Evolutionary conservation across 2,329 filamentous ascomycete species (phyloP).

Genomic region (Magnaporthiopsis rhizophila): DNA sequence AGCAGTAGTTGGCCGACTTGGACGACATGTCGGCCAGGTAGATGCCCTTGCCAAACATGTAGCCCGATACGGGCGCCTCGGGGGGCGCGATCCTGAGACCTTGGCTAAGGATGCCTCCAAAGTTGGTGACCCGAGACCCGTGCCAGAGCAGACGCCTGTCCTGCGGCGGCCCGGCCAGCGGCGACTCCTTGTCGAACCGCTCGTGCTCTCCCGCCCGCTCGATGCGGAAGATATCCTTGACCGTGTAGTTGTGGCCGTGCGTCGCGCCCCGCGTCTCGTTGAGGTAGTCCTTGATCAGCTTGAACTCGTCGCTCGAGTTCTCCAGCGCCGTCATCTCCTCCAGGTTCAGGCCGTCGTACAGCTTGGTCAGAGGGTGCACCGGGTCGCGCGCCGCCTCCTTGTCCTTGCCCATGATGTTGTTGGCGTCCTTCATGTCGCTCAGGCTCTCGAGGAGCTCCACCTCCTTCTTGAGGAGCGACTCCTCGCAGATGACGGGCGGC

Average conservation of each 20-base stretch:
- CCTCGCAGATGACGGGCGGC: conserved; percentile 57
- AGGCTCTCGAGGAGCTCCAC: conserved; percentile 73
- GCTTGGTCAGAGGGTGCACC: conserved; percentile 61
- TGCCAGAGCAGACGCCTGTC: conserved; percentile 81
- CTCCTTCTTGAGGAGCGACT: conserved; percentile 60
- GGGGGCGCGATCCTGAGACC: conserved; percentile 84
- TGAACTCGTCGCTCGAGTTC: conserved; percentile 52
- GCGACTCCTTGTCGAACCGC: conserved; percentile 54
- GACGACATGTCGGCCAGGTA: conserved; percentile 80
- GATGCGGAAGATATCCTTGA: conserved; percentile 76
- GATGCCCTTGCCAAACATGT: conserved; percentile 88
- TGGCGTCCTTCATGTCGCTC: conserved; percentile 77
- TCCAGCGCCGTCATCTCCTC: conserved; percentile 69
- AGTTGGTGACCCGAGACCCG: conserved; percentile 76
- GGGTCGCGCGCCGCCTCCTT: conserved; percentile 35
- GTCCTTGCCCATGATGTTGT: conserved; percentile 65
- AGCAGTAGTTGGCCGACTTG: conserved; percentile 77
- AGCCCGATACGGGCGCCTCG: conserved; percentile 69
- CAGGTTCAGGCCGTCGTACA: conserved; percentile 63
- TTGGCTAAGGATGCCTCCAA: conserved; percentile 77
- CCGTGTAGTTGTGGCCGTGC: conserved; percentile 50
- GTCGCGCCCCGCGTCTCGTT: conserved; percentile 57
- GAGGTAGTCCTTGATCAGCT: conserved; percentile 59
- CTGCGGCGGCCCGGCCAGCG: conserved; percentile 33
- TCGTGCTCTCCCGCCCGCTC: conserved; percentile 64